Evolutionary conservation across 2,329 filamentous ascomycete genomes (phyloP).

Genomic region (Trichoderma koningii): DNA sequence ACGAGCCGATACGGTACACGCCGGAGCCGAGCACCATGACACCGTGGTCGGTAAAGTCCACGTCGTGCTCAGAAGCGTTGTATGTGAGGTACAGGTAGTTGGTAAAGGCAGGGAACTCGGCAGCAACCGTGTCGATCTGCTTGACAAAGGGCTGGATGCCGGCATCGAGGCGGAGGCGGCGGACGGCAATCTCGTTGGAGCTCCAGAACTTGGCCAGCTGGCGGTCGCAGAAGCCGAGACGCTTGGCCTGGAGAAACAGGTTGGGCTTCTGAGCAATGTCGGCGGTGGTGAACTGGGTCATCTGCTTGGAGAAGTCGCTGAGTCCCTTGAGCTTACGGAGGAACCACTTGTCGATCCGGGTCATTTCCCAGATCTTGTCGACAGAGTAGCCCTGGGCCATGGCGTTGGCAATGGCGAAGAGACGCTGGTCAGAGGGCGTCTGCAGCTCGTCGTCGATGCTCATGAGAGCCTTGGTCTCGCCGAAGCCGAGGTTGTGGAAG

Average conservation of each 20-base stretch:
- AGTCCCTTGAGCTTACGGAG: conserved; percentile 86
- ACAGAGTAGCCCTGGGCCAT: conserved; percentile 94
- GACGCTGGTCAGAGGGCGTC: conserved; percentile 93
- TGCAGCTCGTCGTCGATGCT: conserved; percentile 94
- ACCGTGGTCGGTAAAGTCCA: conserved; percentile 83
- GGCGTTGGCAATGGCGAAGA: conserved; percentile 96
- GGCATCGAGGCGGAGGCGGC: conserved; percentile 79
- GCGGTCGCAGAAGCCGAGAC: conserved; percentile 89
- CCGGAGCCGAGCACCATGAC: conserved; percentile 96
- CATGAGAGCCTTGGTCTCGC: conserved; percentile 88
- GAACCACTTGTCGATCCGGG: conserved; percentile 99
- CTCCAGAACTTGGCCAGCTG: conserved; percentile 93
- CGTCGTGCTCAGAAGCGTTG: conserved; percentile 83
- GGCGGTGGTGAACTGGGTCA: conserved; percentile 66
- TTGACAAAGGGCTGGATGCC: conserved; percentile 89
- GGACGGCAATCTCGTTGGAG: conserved; percentile 89
- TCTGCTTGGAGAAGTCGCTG: conserved; percentile 81
- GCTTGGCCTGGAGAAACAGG: conserved; percentile 81
- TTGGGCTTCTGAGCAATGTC: conserved; percentile 65
- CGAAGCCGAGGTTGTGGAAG: conserved; percentile 93
- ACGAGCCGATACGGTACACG: conserved; percentile 95
- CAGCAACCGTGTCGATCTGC: conserved; percentile 97
- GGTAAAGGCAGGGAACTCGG: conserved; percentile 90
- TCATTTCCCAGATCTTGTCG: conserved; percentile 97
- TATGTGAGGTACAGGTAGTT: conserved; percentile 98